Evolutionary conservation across 2,329 filamentous ascomycete genomes (phyloP).

Genomic region (Atkinsonella texensis): DNA sequence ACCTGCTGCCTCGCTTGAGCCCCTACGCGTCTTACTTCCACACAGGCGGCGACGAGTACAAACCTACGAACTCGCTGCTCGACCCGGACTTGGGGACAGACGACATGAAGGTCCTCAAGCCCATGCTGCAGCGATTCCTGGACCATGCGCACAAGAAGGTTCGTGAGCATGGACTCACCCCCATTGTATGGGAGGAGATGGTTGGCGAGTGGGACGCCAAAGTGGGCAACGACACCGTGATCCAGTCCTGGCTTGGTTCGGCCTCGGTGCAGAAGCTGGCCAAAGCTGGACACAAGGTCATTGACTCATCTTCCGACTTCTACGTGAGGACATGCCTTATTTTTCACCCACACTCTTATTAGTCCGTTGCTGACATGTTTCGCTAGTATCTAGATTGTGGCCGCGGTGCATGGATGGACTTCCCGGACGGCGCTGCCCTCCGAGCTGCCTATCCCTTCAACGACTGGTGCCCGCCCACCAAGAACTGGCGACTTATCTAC

Average conservation of each 20-base stretch:
- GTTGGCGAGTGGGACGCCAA: slow-evolving; percentile 66
- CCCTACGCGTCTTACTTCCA: slow-evolving; percentile 70
- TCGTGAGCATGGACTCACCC: slow-evolving; percentile 50
- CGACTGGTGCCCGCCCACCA: slow-evolving; percentile 71
- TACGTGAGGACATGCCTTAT: slow-evolving; percentile 38
- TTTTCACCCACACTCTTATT: not conserved
- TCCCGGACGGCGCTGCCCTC: slow-evolving; percentile 38
- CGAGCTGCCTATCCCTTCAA: slow-evolving; percentile 52
- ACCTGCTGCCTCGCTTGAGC: slow-evolving; percentile 59
- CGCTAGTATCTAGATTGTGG: slow-evolving; percentile 71
- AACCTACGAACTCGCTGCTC: slow-evolving; percentile 51
- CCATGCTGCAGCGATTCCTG: slow-evolving; percentile 68
- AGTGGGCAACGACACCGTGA: slow-evolving; percentile 56
- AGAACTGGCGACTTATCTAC: slow-evolving; percentile 76
- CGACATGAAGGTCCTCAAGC: slow-evolving; percentile 50
- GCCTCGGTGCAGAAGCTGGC: slow-evolving; percentile 49
- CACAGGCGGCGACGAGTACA: slow-evolving; percentile 80
- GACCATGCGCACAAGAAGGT: slow-evolving; percentile 57
- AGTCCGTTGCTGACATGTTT: not conserved
- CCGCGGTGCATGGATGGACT: slow-evolving; percentile 67
- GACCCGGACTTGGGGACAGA: slow-evolving; percentile 63
- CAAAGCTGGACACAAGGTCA: slow-evolving; percentile 53
- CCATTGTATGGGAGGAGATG: slow-evolving; percentile 86
- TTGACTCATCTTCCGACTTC: slow-evolving; percentile 65
- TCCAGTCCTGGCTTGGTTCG: slow-evolving; percentile 67